Conservation (phyloP, 2,329 filamentous ascomycete genomes). For the Fusarium goolgardi region DNA sequence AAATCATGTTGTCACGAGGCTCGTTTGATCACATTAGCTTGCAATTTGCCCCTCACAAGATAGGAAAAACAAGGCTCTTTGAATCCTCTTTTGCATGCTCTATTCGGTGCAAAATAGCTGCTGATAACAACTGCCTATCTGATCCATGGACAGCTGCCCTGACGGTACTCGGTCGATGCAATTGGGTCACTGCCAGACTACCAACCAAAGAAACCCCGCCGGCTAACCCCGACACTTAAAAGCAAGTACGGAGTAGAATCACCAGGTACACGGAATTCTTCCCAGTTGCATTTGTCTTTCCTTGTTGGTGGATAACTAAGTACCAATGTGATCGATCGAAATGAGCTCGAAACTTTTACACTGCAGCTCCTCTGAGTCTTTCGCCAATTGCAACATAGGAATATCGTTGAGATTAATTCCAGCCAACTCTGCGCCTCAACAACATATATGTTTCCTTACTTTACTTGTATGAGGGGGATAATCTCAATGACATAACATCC, state of each 20-base stretch:
- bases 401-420: not conserved
- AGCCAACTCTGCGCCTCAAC: conserved; percentile 3
- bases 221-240: conserved; percentile 28
- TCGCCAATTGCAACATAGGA: conserved; percentile 8
- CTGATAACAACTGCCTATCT: conserved; percentile 24
- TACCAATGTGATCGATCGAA: conserved; percentile 13
- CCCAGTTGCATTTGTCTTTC: conserved; percentile 4
- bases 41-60: too few relatives aligned
- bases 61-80: too few relatives aligned
- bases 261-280: not conserved
- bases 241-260: conserved; percentile 19
- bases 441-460: conserved; percentile 15
- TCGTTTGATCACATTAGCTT: too few relatives aligned
- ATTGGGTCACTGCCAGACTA: conserved; percentile 18
- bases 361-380: not conserved
- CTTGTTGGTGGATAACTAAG: not conserved
- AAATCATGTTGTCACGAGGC: too few relatives aligned
- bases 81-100: too few relatives aligned
- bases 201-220: conserved; percentile 25
- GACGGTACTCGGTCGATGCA: conserved; percentile 13
- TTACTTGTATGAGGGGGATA: conserved; percentile 15
- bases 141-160: conserved; percentile 25
- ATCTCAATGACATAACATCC: conserved; percentile 13
- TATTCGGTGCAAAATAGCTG: too few relatives aligned
- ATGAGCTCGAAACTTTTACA: not conserved